Percentiles rank a stretch among this genome's conserved stretches.
phyloP scores from a whole-genome alignment of 306 rosid species.

The Pachyrhizus erosus region DNA sequence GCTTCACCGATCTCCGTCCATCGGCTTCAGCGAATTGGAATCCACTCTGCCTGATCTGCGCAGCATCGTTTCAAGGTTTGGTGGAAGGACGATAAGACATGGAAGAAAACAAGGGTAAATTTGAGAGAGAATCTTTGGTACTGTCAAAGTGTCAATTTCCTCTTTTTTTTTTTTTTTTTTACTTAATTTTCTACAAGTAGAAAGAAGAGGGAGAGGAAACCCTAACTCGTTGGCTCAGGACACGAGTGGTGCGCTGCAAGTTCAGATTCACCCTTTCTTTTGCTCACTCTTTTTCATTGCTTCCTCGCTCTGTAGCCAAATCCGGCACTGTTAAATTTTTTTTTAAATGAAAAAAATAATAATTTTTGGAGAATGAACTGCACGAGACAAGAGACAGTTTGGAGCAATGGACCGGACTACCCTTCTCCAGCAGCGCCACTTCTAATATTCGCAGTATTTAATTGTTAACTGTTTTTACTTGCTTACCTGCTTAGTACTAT shows the following conservation, averaged over 20 bases:
- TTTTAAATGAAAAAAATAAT: background rate
- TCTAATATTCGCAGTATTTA: background rate
- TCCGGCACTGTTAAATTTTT: conserved; percentile 37
- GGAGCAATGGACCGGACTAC: conserved; percentile 47
- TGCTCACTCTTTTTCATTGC: conserved; percentile 62
- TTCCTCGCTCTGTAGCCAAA: conserved; percentile 69
- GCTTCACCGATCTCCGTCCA: background rate
- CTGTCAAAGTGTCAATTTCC: conserved; percentile 11
- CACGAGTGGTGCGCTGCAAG: conserved; percentile 24
- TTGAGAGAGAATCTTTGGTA: conserved; percentile 33
- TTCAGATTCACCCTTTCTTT: conserved; percentile 9
- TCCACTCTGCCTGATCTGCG: background rate
- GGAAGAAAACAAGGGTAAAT: background rate
- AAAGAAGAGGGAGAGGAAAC: conserved; percentile 22
- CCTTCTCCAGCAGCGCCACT: conserved; percentile 41
- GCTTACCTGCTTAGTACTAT: too few relatives aligned
- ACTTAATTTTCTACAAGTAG: background rate
- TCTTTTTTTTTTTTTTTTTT: background rate
- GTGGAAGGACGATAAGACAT: background rate
- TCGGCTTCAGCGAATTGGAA: background rate
- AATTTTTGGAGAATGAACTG: background rate
- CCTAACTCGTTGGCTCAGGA: conserved; percentile 36
- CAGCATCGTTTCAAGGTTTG: conserved; percentile 33
- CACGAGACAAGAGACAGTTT: background rate
- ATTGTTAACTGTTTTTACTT: background rate